A percentile compares a stretch with the other conserved stretches of the same genome.
Evolutionary conservation across 2,329 filamentous ascomycete species (phyloP).

Genomic region (Pseudogymnoascus sp.): DNA sequence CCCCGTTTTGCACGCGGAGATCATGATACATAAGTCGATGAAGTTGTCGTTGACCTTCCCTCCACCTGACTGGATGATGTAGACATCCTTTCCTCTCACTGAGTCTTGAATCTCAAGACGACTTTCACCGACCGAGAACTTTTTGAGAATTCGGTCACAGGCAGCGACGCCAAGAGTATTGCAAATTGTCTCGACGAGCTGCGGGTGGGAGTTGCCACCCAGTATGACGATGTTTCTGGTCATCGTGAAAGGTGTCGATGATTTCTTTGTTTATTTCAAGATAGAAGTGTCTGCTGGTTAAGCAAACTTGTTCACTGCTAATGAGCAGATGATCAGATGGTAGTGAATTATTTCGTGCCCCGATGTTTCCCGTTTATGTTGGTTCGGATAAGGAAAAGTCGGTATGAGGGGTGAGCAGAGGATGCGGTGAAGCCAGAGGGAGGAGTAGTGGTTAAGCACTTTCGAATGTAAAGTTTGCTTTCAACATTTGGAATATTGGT

Average conservation of each 20-base stretch:
- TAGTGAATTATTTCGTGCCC: neutral
- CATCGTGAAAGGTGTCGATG: constrained; percentile 42
- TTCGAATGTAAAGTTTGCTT: constrained; percentile 9
- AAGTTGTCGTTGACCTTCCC: constrained; percentile 93
- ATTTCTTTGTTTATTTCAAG: constrained; percentile 5
- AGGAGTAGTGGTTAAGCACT: constrained; percentile 10
- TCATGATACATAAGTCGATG: constrained; percentile 94
- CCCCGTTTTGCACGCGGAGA: constrained; percentile 93
- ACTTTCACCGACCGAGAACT: constrained; percentile 93
- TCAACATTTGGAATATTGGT: constrained; percentile 10
- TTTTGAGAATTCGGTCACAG: constrained; percentile 74
- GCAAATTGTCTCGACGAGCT: constrained; percentile 79
- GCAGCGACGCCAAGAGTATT: constrained; percentile 79
- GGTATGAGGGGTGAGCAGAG: neutral
- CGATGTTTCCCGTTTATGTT: constrained; percentile 9
- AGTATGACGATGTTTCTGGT: constrained; percentile 93
- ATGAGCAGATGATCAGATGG: neutral
- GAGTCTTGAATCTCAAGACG: constrained; percentile 94
- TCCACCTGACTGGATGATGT: constrained; percentile 91
- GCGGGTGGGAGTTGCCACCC: constrained; percentile 85
- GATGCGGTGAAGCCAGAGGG: constrained; percentile 6
- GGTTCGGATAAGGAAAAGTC: constrained; percentile 7
- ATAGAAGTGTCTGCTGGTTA: neutral
- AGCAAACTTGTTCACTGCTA: neutral
- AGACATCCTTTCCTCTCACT: constrained; percentile 96